Percentiles rank a stretch among this genome's conserved stretches.
Conservation (phyloP, 1,139 yeast species). For the Blastobotrys aristatus region DNA sequence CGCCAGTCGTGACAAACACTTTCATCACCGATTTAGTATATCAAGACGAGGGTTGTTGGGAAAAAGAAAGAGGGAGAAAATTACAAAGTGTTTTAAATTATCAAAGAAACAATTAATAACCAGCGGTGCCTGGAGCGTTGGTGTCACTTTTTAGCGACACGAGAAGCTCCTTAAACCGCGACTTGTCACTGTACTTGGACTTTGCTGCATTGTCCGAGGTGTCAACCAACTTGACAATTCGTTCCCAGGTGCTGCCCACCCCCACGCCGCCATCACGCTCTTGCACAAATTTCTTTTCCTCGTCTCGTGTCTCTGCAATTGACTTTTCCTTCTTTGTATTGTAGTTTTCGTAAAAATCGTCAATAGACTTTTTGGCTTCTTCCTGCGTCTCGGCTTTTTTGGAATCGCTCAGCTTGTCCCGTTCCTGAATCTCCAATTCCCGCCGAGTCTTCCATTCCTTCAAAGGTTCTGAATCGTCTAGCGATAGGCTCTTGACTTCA, state of each 20-base stretch:
- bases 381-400: slow-evolving; percentile 65
- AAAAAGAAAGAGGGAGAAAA: background rate
- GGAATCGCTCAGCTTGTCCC: slow-evolving; percentile 68
- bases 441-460: slow-evolving; percentile 81
- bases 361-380: slow-evolving; percentile 82
- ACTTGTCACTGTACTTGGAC: slow-evolving; percentile 56
- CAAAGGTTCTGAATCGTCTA: slow-evolving; percentile 35
- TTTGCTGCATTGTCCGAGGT: slow-evolving; percentile 39
- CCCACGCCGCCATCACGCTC: slow-evolving; percentile 77
- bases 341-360: slow-evolving; percentile 91
- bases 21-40: slow-evolving; percentile 23
- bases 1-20: slow-evolving; percentile 71
- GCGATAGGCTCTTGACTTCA: slow-evolving; percentile 25
- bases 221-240: slow-evolving; percentile 54
- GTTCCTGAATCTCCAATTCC: slow-evolving; percentile 70
- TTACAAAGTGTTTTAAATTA: background rate
- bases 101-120: slow-evolving; percentile 39
- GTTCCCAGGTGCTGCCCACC: slow-evolving; percentile 81
- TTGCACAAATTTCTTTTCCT: slow-evolving; percentile 60
- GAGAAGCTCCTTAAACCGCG: slow-evolving; percentile 64
- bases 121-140: slow-evolving; percentile 68
- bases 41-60: background rate
- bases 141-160: slow-evolving; percentile 62
- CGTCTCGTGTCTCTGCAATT: slow-evolving; percentile 60
- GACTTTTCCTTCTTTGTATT: slow-evolving; percentile 76